Percentiles rank a stretch among this genome's conserved stretches.
Conservation (phyloP, 2,329 filamentous ascomycete species). For the Neurospora sp. region DNA sequence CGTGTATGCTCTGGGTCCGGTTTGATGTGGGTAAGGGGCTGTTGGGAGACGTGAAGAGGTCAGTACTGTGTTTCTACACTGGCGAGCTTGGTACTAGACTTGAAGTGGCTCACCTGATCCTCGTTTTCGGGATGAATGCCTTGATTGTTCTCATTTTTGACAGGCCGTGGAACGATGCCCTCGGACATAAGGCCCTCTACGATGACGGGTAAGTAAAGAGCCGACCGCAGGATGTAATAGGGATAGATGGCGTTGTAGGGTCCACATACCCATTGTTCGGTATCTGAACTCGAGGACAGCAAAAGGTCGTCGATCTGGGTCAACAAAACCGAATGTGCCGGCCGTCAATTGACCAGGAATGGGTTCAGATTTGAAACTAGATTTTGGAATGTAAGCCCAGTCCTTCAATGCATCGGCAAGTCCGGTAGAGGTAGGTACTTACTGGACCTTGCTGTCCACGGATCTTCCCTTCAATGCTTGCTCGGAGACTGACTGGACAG, state of each 20-base stretch:
- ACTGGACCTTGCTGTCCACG: background rate
- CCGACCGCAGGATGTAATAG: background rate
- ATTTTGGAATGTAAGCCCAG: background rate
- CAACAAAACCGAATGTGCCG: background rate
- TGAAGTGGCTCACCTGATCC: background rate
- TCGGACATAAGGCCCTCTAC: constrained; percentile 1
- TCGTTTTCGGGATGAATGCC: background rate
- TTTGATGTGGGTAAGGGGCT: background rate
- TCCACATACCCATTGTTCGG: background rate
- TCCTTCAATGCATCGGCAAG: background rate
- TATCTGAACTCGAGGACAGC: constrained; percentile 3
- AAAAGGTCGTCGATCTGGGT: background rate
- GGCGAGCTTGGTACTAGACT: background rate
- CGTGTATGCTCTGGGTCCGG: background rate
- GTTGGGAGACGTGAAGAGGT: background rate
- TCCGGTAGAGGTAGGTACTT: background rate
- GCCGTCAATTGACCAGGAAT: too few species aligned
- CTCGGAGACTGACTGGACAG: background rate
- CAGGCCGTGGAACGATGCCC: constrained; percentile 1
- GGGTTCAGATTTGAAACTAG: background rate
- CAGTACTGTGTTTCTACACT: background rate
- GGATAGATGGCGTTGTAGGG: background rate
- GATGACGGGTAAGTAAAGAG: background rate
- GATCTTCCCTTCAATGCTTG: background rate
- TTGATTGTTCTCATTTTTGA: background rate